phyloP scores from a whole-genome alignment of 176 grass and related monocot genomes.

The Triticum dicoccoides region DNA sequence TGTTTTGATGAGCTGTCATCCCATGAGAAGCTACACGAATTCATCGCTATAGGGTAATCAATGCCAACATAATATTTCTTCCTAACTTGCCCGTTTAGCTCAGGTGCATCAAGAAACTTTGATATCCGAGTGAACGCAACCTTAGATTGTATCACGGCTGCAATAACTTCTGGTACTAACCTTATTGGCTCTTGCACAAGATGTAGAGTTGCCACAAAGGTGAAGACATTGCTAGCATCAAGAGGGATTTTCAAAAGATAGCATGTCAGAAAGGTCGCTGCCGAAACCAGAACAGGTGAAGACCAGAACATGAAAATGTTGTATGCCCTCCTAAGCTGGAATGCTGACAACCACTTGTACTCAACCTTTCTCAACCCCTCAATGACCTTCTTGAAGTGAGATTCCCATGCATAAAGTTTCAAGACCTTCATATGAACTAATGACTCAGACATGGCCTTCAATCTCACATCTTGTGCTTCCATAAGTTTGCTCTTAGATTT shows the following conservation, averaged over 20 bases:
- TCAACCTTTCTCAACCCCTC: conserved; percentile 65
- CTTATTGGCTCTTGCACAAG: conserved; percentile 76
- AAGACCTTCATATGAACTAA: conserved; percentile 75
- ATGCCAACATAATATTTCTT: conserved; percentile 7
- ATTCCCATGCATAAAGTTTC: conserved; percentile 91
- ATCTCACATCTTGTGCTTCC: conserved; percentile 73
- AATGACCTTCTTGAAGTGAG: conserved; percentile 76
- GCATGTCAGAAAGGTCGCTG: conserved; percentile 73
- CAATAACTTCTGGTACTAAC: conserved; percentile 71
- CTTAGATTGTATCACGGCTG: conserved; percentile 71
- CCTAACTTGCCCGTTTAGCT: conserved; percentile 46
- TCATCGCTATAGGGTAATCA: conserved; percentile 47
- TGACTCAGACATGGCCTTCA: conserved; percentile 81
- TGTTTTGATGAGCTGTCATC: conserved; percentile 51
- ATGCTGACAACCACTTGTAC: conserved; percentile 62
- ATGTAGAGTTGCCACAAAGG: conserved; percentile 72
- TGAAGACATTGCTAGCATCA: conserved; percentile 78
- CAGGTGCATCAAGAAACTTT: conserved; percentile 74
- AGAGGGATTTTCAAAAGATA: conserved; percentile 66
- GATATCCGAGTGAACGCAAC: conserved; percentile 72
- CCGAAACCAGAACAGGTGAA: conserved; percentile 79
- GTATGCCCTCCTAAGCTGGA: conserved; percentile 78
- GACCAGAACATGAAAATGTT: conserved; percentile 79
- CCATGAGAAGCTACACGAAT: conserved; percentile 77
- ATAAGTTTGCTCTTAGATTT: conserved; percentile 75